Percentiles rank a stretch among this genome's conserved stretches.
phyloP scores from a whole-genome alignment of 2,329 filamentous ascomycete genomes.

The Ophiosphaerella korrae region DNA sequence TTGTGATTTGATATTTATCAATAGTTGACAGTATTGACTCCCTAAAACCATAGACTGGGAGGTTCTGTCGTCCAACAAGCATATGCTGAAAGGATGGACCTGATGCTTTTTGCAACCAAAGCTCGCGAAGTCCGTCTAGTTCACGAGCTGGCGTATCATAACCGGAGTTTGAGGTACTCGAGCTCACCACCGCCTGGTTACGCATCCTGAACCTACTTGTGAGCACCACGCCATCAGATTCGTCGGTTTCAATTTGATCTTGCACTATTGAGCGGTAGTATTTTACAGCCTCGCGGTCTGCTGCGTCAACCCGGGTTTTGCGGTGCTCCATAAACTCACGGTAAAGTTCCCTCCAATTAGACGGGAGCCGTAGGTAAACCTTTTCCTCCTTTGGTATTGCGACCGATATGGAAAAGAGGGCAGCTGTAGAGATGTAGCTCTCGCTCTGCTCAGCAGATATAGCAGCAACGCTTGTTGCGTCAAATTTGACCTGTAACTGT shows the following conservation, averaged over 20 bases:
- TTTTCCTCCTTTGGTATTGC: constrained; percentile 85
- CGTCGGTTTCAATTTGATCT: constrained; percentile 63
- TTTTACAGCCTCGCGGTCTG: constrained; percentile 71
- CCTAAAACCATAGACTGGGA: constrained; percentile 89
- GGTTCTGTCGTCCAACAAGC: constrained; percentile 75
- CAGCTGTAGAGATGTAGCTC: constrained; percentile 79
- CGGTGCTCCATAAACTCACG: constrained; percentile 73
- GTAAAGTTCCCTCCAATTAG: constrained; percentile 85
- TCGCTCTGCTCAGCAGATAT: constrained; percentile 82
- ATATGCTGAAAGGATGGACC: constrained; percentile 72
- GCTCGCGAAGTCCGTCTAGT: constrained; percentile 52
- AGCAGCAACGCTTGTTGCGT: constrained; percentile 76
- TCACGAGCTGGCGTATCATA: constrained; percentile 32
- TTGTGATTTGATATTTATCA: constrained; percentile 80
- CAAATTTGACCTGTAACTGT: constrained; percentile 62
- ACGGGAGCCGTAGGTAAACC: constrained; percentile 75
- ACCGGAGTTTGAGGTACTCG: constrained; percentile 35
- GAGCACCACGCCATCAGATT: constrained; percentile 66
- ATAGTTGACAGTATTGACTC: constrained; percentile 78
- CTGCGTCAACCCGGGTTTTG: constrained; percentile 71
- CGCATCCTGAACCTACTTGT: constrained; percentile 71
- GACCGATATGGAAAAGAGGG: constrained; percentile 80
- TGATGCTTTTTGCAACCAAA: constrained; percentile 60
- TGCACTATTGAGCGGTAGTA: constrained; percentile 73
- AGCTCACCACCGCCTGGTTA: constrained; percentile 33